Conservation (phyloP, 2,329 filamentous ascomycete genomes). For the Trichophyton schoenleinii region DNA sequence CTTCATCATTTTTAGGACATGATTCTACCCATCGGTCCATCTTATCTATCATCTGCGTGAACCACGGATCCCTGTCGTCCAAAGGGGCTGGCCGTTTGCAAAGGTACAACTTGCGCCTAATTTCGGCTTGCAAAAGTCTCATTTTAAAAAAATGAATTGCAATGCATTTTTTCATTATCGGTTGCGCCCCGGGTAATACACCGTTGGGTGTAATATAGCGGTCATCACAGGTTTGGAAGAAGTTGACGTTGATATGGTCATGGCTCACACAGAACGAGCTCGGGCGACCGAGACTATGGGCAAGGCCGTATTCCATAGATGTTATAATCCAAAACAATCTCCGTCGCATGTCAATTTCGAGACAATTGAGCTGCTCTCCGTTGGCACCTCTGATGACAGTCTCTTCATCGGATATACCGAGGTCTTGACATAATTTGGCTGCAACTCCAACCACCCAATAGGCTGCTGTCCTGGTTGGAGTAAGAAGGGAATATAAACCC, state of each 20-base stretch:
- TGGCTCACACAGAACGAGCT: slow-evolving; percentile 70
- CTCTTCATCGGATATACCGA: slow-evolving; percentile 78
- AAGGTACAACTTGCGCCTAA: slow-evolving; percentile 73
- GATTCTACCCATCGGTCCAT: slow-evolving; percentile 67
- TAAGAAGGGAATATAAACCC: slow-evolving; percentile 81
- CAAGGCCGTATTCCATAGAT: slow-evolving; percentile 77
- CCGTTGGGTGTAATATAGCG: slow-evolving; percentile 67
- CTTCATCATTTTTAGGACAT: slow-evolving; percentile 58
- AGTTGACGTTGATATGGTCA: slow-evolving; percentile 73
- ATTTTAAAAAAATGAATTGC: slow-evolving; percentile 91
- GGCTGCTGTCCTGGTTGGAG: slow-evolving; percentile 79
- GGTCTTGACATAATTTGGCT: slow-evolving; percentile 73
- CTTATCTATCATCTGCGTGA: slow-evolving; percentile 63
- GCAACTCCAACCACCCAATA: slow-evolving; percentile 89
- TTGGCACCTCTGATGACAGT: slow-evolving; percentile 57
- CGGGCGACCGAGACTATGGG: slow-evolving; percentile 77
- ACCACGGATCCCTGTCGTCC: slow-evolving; percentile 78
- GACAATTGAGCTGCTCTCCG: slow-evolving; percentile 50
- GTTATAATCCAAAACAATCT: slow-evolving; percentile 78
- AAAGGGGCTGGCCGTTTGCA: slow-evolving; percentile 65
- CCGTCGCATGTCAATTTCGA: slow-evolving; percentile 80
- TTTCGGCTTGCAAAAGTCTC: slow-evolving; percentile 76
- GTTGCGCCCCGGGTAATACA: slow-evolving; percentile 55
- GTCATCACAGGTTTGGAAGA: slow-evolving; percentile 73
- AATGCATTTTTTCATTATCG: slow-evolving; percentile 71